Percentiles rank a stretch among this genome's conserved stretches.
phyloP scores from a whole-genome alignment of 202 grass and related monocot genomes.

The Zizania palustris region DNA sequence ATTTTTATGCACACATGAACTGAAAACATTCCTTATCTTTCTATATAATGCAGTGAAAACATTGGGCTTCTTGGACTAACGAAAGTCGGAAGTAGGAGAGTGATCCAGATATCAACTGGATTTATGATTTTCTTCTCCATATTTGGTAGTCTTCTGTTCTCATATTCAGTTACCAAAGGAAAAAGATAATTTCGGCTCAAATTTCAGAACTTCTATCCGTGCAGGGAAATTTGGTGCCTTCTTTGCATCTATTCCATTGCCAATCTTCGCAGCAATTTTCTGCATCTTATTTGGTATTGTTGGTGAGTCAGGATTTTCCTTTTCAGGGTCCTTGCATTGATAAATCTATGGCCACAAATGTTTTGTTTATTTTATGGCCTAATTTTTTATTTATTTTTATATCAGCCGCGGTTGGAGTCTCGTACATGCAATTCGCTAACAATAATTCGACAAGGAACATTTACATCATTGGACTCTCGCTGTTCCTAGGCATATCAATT shows the following conservation, averaged over 20 bases:
- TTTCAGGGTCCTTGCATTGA: neutral
- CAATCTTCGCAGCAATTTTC: conserved; percentile 89
- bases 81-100: conserved; percentile 89
- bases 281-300: conserved; percentile 95
- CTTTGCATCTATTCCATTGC: conserved; percentile 92
- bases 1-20: conserved; percentile 18
- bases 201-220: conserved; percentile 37
- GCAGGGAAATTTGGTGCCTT: conserved; percentile 98
- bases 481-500: conserved; percentile 90
- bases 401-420: conserved; percentile 83
- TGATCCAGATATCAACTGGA: conserved; percentile 90
- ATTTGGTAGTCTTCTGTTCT: conserved; percentile 65
- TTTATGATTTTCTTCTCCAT: conserved; percentile 99
- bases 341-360: neutral
- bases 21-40: conserved; percentile 12
- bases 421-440: conserved; percentile 85
- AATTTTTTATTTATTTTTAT: conserved; percentile 18
- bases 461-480: conserved; percentile 75
- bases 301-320: conserved; percentile 52
- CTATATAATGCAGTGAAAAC: conserved; percentile 73
- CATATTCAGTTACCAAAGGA: conserved; percentile 33
- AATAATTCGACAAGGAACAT: conserved; percentile 96
- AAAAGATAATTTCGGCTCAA: conserved; percentile 26
- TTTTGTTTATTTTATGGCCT: conserved; percentile 11
- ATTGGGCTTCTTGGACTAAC: conserved; percentile 89